These are phyloP conservation scores for Lactarius akahatsu DNA, from an alignment of 768 basidiomycete genomes.

Conservation along the genomic window DNA sequence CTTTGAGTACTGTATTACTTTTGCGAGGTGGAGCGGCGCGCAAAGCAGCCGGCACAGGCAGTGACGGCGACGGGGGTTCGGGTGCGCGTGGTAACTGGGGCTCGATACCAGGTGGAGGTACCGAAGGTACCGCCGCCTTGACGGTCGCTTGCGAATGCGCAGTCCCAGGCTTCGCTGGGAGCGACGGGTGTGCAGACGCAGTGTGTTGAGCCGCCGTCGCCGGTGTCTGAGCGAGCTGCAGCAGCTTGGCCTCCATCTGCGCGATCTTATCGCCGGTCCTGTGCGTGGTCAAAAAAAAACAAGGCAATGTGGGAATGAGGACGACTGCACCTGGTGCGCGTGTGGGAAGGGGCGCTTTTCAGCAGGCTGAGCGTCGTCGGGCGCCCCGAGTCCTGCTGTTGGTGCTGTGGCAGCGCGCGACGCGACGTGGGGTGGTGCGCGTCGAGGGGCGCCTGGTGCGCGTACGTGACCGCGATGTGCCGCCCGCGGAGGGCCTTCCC, in stretches of 20 bases:
- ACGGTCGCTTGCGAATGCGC: neutral
- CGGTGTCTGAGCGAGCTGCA: slow-evolving; percentile 58
- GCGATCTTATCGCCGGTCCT: slow-evolving; percentile 91
- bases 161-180: slow-evolving; percentile 15
- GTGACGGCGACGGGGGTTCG: slow-evolving; percentile 18
- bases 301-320: neutral
- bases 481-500: slow-evolving; percentile 83
- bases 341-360: slow-evolving; percentile 62
- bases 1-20: slow-evolving; percentile 27
- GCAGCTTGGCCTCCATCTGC: slow-evolving; percentile 92
- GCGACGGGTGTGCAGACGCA: slow-evolving; percentile 38
- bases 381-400: slow-evolving; percentile 48
- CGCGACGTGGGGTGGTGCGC: neutral
- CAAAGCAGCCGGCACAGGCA: neutral
- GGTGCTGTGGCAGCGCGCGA: neutral
- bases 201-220: slow-evolving; percentile 25
- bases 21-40: slow-evolving; percentile 7
- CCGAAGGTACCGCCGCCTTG: slow-evolving; percentile 4
- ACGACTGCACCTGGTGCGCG: slow-evolving; percentile 47
- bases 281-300: slow-evolving; percentile 7
- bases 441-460: slow-evolving; percentile 71
- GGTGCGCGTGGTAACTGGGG: slow-evolving; percentile 12
- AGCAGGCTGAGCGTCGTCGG: slow-evolving; percentile 88
- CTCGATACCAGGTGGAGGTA: neutral
- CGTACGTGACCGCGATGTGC: slow-evolving; percentile 87